Evolutionary conservation across 2,329 filamentous ascomycete species (phyloP).

Genomic region (Zasmidium citrigriseum): DNA sequence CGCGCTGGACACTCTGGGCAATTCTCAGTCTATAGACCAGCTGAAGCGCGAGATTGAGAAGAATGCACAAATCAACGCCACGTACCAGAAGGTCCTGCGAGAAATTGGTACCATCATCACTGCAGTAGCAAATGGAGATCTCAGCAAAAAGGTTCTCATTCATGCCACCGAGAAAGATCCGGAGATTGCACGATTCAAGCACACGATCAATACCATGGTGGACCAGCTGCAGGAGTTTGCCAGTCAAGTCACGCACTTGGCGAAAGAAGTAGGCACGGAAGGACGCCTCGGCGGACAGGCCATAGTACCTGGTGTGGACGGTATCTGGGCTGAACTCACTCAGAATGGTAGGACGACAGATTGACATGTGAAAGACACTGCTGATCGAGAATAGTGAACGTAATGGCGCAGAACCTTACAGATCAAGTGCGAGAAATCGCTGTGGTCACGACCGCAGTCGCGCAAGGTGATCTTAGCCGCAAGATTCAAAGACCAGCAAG

Average conservation of each 20-base stretch:
- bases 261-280: slow-evolving; percentile 93
- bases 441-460: slow-evolving; percentile 92
- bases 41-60: slow-evolving; percentile 93
- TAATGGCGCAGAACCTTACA: slow-evolving; percentile 97
- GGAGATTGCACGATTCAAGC: slow-evolving; percentile 96
- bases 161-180: slow-evolving; percentile 97
- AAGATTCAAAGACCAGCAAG: slow-evolving; percentile 94
- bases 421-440: slow-evolving; percentile 98
- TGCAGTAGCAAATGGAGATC: slow-evolving; percentile 88
- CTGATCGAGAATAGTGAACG: slow-evolving; percentile 67
- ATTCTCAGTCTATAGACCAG: slow-evolving; percentile 82
- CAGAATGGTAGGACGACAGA: slow-evolving; percentile 47
- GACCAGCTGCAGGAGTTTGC: slow-evolving; percentile 96
- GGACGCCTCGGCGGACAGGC: slow-evolving; percentile 92
- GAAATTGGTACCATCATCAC: slow-evolving; percentile 98
- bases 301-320: slow-evolving; percentile 88
- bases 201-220: slow-evolving; percentile 99
- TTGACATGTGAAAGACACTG: background rate
- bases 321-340: slow-evolving; percentile 96
- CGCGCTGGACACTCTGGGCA: slow-evolving; percentile 77
- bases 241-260: slow-evolving; percentile 91
- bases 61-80: slow-evolving; percentile 96
- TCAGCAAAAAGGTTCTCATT: slow-evolving; percentile 96
- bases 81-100: slow-evolving; percentile 93
- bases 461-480: slow-evolving; percentile 88